These are phyloP conservation scores for Nicotiana tabacum DNA, from an alignment of 257 asterid species.

Conservation along the genomic window DNA sequence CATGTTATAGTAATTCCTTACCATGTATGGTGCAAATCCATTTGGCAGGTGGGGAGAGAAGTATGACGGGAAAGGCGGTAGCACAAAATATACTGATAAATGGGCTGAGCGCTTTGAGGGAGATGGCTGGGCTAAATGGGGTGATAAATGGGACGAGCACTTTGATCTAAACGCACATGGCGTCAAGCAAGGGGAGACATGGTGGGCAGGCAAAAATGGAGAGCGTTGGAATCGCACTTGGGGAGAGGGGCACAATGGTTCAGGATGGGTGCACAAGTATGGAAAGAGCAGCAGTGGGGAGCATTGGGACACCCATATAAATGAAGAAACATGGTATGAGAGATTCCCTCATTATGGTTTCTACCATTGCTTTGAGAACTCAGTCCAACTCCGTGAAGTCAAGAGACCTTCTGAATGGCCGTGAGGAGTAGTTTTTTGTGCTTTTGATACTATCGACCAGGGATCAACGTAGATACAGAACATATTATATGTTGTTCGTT, in stretches of 20 bases:
- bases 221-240: conserved; percentile 94
- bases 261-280: conserved; percentile 98
- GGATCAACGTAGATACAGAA: neutral
- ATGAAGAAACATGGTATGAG: conserved; percentile 91
- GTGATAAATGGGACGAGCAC: conserved; percentile 95
- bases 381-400: conserved; percentile 64
- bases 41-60: conserved; percentile 87
- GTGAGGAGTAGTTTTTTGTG: neutral
- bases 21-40: neutral
- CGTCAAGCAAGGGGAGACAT: conserved; percentile 90
- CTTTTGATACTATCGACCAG: neutral
- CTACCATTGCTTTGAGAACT: conserved; percentile 89
- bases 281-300: conserved; percentile 97
- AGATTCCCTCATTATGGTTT: conserved; percentile 81
- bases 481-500: neutral
- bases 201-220: conserved; percentile 90
- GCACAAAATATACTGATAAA: conserved; percentile 85
- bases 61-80: conserved; percentile 87
- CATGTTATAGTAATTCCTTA: neutral
- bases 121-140: conserved; percentile 95
- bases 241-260: conserved; percentile 94
- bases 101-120: conserved; percentile 95
- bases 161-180: conserved; percentile 47
- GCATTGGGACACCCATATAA: conserved; percentile 87
- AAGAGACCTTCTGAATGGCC: conserved; percentile 70